Percentiles rank a stretch among this genome's conserved stretches.
Evolutionary conservation across 371 early-diverging fungal genomes (phyloP).

Genomic region (Rhizopus arrhizus): DNA sequence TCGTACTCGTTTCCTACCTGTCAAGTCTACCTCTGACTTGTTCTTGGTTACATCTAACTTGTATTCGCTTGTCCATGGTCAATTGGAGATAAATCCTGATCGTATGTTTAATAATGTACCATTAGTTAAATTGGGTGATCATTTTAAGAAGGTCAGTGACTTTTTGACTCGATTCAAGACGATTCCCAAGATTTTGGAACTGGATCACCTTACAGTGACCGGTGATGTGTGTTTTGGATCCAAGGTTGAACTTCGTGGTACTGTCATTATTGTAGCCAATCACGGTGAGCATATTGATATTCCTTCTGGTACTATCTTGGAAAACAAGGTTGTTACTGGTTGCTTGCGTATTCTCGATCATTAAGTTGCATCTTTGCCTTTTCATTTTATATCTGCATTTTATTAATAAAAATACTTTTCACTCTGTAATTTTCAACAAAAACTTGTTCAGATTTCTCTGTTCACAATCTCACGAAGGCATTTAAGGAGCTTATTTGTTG

Average conservation of each 20-base stretch:
- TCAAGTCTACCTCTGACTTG: conserved; percentile 98
- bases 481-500: too few relatives aligned
- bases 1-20: conserved; percentile 97
- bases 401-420: too few relatives aligned
- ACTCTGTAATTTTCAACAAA: too few relatives aligned
- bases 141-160: conserved; percentile 94
- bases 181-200: conserved; percentile 95
- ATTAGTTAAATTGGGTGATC: conserved; percentile 95
- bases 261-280: conserved; percentile 99
- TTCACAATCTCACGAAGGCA: too few relatives aligned
- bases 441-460: too few relatives aligned
- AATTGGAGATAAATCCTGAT: conserved; percentile 89
- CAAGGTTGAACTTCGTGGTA: conserved; percentile 93
- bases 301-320: conserved; percentile 97
- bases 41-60: conserved; percentile 97
- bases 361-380: conserved; percentile 28
- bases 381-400: too few relatives aligned
- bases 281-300: conserved; percentile 95
- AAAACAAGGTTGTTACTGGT: conserved; percentile 98
- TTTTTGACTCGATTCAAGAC: conserved; percentile 83
- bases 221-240: conserved; percentile 98
- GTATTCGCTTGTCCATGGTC: conserved; percentile 92
- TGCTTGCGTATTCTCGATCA: conserved; percentile 91
- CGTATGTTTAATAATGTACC: conserved; percentile 94
- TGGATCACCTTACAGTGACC: conserved; percentile 98